Percentiles rank a stretch among this genome's conserved stretches.
Conservation (phyloP, 768 basidiomycete species). For the Leccinum boreale region DNA sequence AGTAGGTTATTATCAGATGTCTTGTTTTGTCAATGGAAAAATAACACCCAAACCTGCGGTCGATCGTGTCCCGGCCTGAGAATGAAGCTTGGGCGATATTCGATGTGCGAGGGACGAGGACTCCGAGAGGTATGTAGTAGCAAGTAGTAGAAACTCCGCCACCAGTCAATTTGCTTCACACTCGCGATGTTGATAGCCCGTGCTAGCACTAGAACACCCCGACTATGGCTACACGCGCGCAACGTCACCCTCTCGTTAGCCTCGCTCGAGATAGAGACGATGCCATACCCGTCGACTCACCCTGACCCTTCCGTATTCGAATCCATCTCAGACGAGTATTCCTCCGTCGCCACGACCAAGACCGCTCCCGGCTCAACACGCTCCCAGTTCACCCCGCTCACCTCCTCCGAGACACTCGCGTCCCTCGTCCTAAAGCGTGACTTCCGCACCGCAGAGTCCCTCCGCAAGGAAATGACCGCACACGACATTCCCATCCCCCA, state of each 20-base stretch:
- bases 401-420: conserved; percentile 22
- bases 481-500: conserved; percentile 36
- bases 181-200: too few species aligned
- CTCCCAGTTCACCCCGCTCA: conserved; percentile 19
- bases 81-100: conserved; percentile 1
- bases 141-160: too few species aligned
- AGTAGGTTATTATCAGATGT: too few species aligned
- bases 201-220: conserved; percentile 9
- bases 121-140: too few species aligned
- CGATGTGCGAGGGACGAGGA: too few species aligned
- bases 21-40: too few species aligned
- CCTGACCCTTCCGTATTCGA: conserved; percentile 24
- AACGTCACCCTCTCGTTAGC: conserved; percentile 32
- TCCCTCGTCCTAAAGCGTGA: conserved; percentile 21
- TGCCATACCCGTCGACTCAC: conserved; percentile 32
- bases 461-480: conserved; percentile 32
- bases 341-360: conserved; percentile 11
- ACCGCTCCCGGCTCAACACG: neutral
- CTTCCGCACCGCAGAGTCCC: conserved; percentile 16
- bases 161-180: too few species aligned
- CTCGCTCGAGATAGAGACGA: conserved; percentile 33
- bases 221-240: conserved; percentile 17
- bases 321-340: conserved; percentile 26
- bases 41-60: too few species aligned
- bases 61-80: too few species aligned